Conservation (phyloP, 345 rosid species). For the Eucalyptus sp. region DNA sequence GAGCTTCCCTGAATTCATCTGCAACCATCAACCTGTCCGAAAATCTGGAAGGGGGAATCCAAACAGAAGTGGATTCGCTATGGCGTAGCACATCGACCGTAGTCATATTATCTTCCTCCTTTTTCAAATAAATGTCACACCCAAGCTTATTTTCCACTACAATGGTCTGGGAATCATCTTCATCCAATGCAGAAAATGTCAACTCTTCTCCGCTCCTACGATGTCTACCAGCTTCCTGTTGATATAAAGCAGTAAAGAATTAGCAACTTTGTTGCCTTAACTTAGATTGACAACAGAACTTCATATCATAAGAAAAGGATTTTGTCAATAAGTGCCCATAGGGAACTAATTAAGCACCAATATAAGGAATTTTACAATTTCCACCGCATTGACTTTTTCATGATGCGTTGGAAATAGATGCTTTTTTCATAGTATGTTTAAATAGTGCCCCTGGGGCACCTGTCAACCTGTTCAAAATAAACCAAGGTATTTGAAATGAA, state of each 20-base stretch:
- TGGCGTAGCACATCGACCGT: constrained; percentile 43
- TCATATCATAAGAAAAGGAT: not conserved
- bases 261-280: not conserved
- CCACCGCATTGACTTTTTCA: not conserved
- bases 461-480: not conserved
- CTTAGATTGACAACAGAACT: not conserved
- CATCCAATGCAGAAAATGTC: constrained; percentile 82
- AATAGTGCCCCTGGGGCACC: not conserved
- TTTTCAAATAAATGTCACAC: constrained; percentile 67
- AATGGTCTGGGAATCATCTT: constrained; percentile 85
- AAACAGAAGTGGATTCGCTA: constrained; percentile 43
- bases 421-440: not conserved
- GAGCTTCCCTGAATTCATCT: constrained; percentile 72
- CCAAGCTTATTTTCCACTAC: constrained; percentile 88
- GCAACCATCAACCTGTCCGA: constrained; percentile 75
- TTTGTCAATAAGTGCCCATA: not conserved
- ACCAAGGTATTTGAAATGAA: not conserved
- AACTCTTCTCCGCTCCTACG: constrained; percentile 43
- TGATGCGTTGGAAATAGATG: not conserved
- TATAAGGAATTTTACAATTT: not conserved
- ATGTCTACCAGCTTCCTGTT: constrained; percentile 48
- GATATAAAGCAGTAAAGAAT: not conserved
- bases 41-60: constrained; percentile 97
- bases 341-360: not conserved
- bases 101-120: constrained; percentile 52